A percentile compares a stretch with the other conserved stretches of the same genome.
phyloP scores from a whole-genome alignment of 257 asterid species.

The Jasminum sambac region DNA sequence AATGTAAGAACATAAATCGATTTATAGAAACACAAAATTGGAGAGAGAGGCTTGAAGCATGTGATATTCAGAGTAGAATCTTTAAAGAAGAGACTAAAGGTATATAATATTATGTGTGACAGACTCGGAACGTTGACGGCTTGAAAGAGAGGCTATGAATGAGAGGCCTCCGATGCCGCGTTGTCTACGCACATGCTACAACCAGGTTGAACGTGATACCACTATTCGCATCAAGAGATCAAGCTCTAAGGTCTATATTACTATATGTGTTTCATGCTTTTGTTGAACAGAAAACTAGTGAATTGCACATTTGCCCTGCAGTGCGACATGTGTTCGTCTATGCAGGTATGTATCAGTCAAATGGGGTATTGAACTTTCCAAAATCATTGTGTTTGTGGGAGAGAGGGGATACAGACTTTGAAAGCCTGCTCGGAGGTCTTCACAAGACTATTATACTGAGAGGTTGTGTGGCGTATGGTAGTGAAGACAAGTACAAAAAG shows the following conservation, averaged over 20 bases:
- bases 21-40: not conserved
- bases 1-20: conserved; percentile 39
- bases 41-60: conserved; percentile 1
- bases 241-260: conserved; percentile 53
- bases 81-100: conserved; percentile 8
- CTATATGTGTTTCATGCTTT: conserved; percentile 8
- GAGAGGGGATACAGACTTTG: conserved; percentile 67
- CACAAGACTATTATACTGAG: conserved; percentile 60
- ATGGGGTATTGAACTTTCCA: conserved; percentile 58
- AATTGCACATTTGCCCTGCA: not conserved
- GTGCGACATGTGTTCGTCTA: conserved; percentile 5
- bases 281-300: conserved; percentile 14
- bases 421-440: conserved; percentile 56
- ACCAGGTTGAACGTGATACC: conserved; percentile 59
- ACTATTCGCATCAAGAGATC: conserved; percentile 62
- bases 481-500: conserved; percentile 43
- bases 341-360: conserved; percentile 61
- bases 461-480: conserved; percentile 43
- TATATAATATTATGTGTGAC: conserved; percentile 21
- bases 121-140: conserved; percentile 53
- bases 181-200: conserved; percentile 55
- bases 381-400: conserved; percentile 57
- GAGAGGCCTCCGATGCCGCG: conserved; percentile 71
- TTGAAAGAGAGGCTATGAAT: conserved; percentile 60
- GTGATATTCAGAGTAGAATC: conserved; percentile 9